Evolutionary conservation across 768 basidiomycete genomes (phyloP).

Genomic region (Roridomyces roridus): DNA sequence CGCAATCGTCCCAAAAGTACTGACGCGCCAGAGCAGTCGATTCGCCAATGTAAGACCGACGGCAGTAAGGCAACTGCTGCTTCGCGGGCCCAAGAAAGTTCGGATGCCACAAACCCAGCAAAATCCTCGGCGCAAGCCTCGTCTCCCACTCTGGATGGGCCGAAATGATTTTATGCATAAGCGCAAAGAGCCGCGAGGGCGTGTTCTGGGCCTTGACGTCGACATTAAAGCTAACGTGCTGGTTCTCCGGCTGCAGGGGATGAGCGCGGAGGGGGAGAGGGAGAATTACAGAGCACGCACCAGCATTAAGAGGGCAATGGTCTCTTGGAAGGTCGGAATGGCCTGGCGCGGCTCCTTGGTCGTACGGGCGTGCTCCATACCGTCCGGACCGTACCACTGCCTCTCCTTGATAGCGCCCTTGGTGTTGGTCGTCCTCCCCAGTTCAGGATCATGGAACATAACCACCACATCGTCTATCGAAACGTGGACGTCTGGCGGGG

Average conservation of each 20-base stretch:
- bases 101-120: slow-evolving; percentile 91
- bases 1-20: slow-evolving; percentile 89
- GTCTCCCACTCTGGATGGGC: slow-evolving; percentile 75
- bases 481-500: slow-evolving; percentile 89
- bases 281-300: slow-evolving; percentile 43
- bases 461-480: slow-evolving; percentile 86
- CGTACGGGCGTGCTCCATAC: slow-evolving; percentile 82
- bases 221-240: slow-evolving; percentile 80
- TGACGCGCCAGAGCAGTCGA: slow-evolving; percentile 74
- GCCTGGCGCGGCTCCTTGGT: slow-evolving; percentile 80
- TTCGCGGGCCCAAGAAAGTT: slow-evolving; percentile 83
- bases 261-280: slow-evolving; percentile 12
- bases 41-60: slow-evolving; percentile 83
- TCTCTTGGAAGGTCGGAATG: slow-evolving; percentile 91
- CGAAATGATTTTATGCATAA: slow-evolving; percentile 76
- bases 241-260: slow-evolving; percentile 66
- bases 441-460: slow-evolving; percentile 94
- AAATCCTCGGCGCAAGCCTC: slow-evolving; percentile 76
- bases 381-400: slow-evolving; percentile 72
- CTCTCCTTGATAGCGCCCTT: slow-evolving; percentile 76
- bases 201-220: slow-evolving; percentile 96
- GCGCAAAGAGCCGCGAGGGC: slow-evolving; percentile 79
- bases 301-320: slow-evolving; percentile 78
- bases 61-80: slow-evolving; percentile 78
- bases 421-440: slow-evolving; percentile 85